phyloP scores from a whole-genome alignment of 805 yeast species.

The Jamesozyma lodderae region DNA sequence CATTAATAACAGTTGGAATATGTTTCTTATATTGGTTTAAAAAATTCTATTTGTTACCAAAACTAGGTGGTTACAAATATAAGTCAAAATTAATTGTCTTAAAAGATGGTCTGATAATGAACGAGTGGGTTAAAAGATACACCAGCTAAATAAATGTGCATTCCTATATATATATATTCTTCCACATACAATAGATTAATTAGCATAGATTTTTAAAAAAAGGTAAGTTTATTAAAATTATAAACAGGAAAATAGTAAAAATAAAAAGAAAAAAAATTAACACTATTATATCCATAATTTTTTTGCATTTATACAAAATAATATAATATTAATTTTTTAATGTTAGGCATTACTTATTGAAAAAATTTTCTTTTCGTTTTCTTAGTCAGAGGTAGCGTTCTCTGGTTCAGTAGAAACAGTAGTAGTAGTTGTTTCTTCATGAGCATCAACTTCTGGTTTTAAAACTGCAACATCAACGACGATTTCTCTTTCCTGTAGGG shows the following conservation, averaged over 20 bases:
- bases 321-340: too few relatives aligned
- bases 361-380: too few relatives aligned
- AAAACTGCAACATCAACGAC: slow-evolving; percentile 61
- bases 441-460: slow-evolving; percentile 27
- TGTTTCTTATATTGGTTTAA: slow-evolving; percentile 50
- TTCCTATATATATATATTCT: background rate
- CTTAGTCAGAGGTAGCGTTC: too few relatives aligned
- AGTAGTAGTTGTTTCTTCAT: slow-evolving; percentile 5
- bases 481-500: slow-evolving; percentile 55
- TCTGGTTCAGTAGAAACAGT: background rate
- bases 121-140: slow-evolving; percentile 41
- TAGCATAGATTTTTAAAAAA: background rate
- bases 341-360: too few relatives aligned
- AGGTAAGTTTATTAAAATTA: background rate
- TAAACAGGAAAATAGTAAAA: background rate
- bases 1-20: slow-evolving; percentile 33
- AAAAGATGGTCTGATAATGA: slow-evolving; percentile 51
- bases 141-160: background rate
- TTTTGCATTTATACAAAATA: too few relatives aligned
- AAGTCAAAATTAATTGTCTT: slow-evolving; percentile 34
- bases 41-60: slow-evolving; percentile 43
- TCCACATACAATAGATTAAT: background rate
- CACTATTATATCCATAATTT: too few relatives aligned
- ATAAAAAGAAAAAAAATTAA: too few relatives aligned
- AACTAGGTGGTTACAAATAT: slow-evolving; percentile 37